A percentile compares a stretch with the other conserved stretches of the same genome.
Conservation (phyloP, 352 stramenopile species). For the Pythium volutum region DNA sequence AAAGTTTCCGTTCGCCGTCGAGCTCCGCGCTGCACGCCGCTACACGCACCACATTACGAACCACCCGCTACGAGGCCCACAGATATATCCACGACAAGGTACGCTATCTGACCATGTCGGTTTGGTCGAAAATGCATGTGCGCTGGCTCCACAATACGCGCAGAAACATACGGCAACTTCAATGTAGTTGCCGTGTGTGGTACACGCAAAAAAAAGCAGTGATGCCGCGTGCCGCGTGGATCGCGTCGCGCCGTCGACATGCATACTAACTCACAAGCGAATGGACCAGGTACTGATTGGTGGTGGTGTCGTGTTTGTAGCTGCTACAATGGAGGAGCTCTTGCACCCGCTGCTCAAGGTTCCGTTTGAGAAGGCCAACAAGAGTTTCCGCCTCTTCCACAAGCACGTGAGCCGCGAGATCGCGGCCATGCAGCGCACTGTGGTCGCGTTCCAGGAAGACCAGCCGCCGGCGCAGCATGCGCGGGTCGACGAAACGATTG, state of each 20-base stretch:
- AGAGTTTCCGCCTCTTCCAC: conserved; percentile 75
- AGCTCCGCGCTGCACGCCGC: background rate
- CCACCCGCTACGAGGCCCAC: background rate
- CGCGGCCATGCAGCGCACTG: conserved; percentile 36
- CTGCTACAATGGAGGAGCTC: conserved; percentile 38
- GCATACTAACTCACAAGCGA: background rate
- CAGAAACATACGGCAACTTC: conserved; percentile 15
- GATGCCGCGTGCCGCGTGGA: too few relatives aligned
- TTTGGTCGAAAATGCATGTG: background rate
- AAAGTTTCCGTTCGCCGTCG: conserved; percentile 6
- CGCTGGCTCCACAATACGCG: background rate
- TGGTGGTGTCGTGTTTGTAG: background rate
- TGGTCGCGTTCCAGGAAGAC: conserved; percentile 47
- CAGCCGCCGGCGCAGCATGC: conserved; percentile 62
- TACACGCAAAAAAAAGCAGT: too few relatives aligned
- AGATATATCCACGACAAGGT: conserved; percentile 4
- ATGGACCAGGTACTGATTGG: background rate
- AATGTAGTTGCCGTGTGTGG: conserved; percentile 2
- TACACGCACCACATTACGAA: background rate
- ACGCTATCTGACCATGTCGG: conserved; percentile 5
- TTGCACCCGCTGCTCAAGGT: conserved; percentile 68
- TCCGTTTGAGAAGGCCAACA: conserved; percentile 74
- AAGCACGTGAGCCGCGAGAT: conserved; percentile 77
- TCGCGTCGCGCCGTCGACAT: background rate
- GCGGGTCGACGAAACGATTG: conserved; percentile 56